Conservation (phyloP, 495 filamentous ascomycete genomes). For the Xanthoparmelia taractica region DNA sequence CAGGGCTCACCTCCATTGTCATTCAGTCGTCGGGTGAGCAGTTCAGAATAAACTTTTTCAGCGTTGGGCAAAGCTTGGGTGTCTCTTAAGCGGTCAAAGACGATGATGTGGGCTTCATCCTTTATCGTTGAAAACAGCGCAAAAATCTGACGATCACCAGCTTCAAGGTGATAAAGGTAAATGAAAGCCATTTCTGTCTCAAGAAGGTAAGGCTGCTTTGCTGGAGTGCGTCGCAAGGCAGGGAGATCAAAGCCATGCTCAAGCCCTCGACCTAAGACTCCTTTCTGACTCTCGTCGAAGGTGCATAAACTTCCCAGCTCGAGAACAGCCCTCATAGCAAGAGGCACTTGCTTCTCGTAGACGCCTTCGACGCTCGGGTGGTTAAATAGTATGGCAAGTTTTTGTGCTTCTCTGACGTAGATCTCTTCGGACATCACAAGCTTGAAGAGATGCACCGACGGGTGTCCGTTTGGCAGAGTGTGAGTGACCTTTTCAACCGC, state of each 20-base stretch:
- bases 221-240: constrained; percentile 55
- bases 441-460: constrained; percentile 89
- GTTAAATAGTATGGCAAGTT: constrained; percentile 73
- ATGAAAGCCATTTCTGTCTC: constrained; percentile 64
- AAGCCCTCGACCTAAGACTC: constrained; percentile 85
- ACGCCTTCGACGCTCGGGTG: constrained; percentile 94
- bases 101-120: constrained; percentile 73
- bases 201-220: constrained; percentile 64
- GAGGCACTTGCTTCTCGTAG: constrained; percentile 86
- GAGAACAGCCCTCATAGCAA: constrained; percentile 74
- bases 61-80: constrained; percentile 81
- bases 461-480: constrained; percentile 89
- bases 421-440: constrained; percentile 80
- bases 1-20: constrained; percentile 59
- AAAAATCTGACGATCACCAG: constrained; percentile 87
- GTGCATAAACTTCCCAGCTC: constrained; percentile 90
- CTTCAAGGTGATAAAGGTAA: constrained; percentile 84
- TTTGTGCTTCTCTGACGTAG: constrained; percentile 73
- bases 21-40: constrained; percentile 54
- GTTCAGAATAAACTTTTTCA: constrained; percentile 81
- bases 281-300: constrained; percentile 82
- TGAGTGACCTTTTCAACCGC: constrained; percentile 85
- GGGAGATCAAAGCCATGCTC: constrained; percentile 90
- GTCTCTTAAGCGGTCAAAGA: constrained; percentile 71
- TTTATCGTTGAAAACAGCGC: constrained; percentile 80